Evolutionary conservation across 2,329 filamentous ascomycete genomes (phyloP), one percentile per base, ranked within the genome.

Genomic region (Hirsutella rhossiliensis): DNA sequence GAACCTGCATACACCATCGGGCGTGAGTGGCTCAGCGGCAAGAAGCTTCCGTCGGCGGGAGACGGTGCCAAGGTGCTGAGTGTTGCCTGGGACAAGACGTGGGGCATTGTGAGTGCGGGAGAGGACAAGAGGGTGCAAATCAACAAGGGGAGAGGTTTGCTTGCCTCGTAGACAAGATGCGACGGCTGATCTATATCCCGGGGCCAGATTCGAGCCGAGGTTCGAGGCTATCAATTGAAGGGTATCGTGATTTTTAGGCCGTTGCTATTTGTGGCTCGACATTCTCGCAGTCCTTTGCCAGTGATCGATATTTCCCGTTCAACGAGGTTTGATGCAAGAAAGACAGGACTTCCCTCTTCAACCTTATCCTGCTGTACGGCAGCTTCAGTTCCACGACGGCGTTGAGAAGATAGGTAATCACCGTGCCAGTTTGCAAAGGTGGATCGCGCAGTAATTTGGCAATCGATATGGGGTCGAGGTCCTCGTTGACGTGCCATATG

Each of bases 61-160:
- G 86, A 92, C 47, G 88, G 88, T 20, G 78, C 82, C 49, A 97
- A 97, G 74, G 87, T 98, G 41, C 87, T 97, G 62, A 77, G 79
- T 30, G 85, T 97, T 5, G 76, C 72, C 47, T 98, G 92, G 92
- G 86, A 96, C 62, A 71, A 73, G 60, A 76, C 80, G 7, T 79
- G 94, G 58, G 94, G 92, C 1, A 90, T 98, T 59, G 84, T 96
- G 38, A 94, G 86, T 56, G 88, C 73, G 38, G 88, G 90, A 15
- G 89, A 97, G 73, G 92, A 98, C 60, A 95, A 92, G 69, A 81
- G 78, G 68, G 81, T 98, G 55, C 92, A 98, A 70, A 80, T 98
- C 48, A 96, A 98, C 63, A 74, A 76, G 52, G 81, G 79, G 17
- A 72, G 75, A 49, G 74, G 69, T 45, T 52, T 77, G 38, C 56